Evolutionary conservation across 768 basidiomycete species (phyloP), one percentile per base, ranked within the genome.

Genomic region (Termitomyces sp.): DNA sequence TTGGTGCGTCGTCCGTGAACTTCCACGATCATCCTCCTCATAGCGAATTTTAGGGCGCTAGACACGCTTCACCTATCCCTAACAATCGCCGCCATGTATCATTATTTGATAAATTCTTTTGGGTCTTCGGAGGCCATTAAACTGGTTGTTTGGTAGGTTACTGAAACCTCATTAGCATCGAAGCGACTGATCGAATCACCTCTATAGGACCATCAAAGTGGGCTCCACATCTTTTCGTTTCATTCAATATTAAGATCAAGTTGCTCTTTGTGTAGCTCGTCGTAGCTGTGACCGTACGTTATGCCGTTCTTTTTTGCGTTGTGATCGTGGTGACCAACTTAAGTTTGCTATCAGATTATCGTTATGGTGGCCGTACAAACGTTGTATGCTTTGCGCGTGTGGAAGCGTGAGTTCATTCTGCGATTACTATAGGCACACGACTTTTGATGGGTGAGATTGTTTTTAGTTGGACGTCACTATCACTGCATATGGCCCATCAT

Each of bases 341-440:
- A 7, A n/a, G 4, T 36, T 32, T 50, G 38, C 18, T 7, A 13
- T 5, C 35, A 74, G 73, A 59, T 72, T 16, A 54, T 69, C 1
- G 70, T 72, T n/a, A 62, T 73, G 35, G 55, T 69, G 50, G n/a
- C 62, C 16, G 72, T 74, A 42, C 72, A 73, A 66, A 71, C 62
- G 40, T 59, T 73, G 39, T 74, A 74, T 33, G 70, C 71, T 18
- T 28, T 70, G 22, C 67, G 73, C 13, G 66, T 73, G 18, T 74
- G 71, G 71, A 72, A 65, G 62, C 66, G 73, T 74, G 58, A 50
- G 70, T 70, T 7, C 22, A 7, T 45, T 36, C 3, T 32, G 5
- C 20, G 1, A 13, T 20, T 51, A 39, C 2, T 40, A 40, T 40
- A 18, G 18, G 28, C 28, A 28, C 28, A 28, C 28, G 28, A 28